Base-by-base conservation (phyloP, 257 asterid species). In the Solanum dulcamara region DNA sequence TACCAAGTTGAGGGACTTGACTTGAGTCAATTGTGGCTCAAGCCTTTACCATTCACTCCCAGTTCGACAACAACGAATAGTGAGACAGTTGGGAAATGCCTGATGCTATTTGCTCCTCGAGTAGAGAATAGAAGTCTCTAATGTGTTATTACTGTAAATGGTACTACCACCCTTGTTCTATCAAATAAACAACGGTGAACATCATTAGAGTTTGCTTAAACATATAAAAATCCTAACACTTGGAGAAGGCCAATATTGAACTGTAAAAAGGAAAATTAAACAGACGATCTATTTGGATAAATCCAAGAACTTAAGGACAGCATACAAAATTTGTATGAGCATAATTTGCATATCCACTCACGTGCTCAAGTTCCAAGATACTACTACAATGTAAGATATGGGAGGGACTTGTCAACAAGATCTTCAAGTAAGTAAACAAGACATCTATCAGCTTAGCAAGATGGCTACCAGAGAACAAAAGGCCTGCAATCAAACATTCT, bases 401-500 rank as follows among this genome's bases (percentile, higher is more conserved):
- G 81, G 81, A 42, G 37, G 35, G 55, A 1, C 55, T 40, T 74
- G 81, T 42, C n/a, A 50, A 79, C 64, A 9, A 70, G 14, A 70
- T 37, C 9, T 35, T 20, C 44, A 9, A 46, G 62, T 28, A 46
- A 77, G 44, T 4, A 46, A 46, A 28, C 28, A 46, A 28, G 28
- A 48, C 6, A 28, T 17, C 42, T 28, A 77, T 46, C 10, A 46
- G 40, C 81, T 44, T 42, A 24, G 38, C 59, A 13, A 75, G 81
- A 24, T 35, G 10, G 82, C 60, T 26, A 44, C 40, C 38, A 33
- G 26, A 17, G 46, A 33, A 32, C 24, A 66, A 66, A 33, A 15
- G 8, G 5, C 40, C 62, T 48, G 28, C 26, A 75, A 72, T 90
- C 85, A 93, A 37, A 92, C 87, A 40, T 90, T 90, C 91, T 93